Evolutionary conservation across 2,329 filamentous ascomycete genomes (phyloP).

Genomic region (Sporothrix variecibatus): DNA sequence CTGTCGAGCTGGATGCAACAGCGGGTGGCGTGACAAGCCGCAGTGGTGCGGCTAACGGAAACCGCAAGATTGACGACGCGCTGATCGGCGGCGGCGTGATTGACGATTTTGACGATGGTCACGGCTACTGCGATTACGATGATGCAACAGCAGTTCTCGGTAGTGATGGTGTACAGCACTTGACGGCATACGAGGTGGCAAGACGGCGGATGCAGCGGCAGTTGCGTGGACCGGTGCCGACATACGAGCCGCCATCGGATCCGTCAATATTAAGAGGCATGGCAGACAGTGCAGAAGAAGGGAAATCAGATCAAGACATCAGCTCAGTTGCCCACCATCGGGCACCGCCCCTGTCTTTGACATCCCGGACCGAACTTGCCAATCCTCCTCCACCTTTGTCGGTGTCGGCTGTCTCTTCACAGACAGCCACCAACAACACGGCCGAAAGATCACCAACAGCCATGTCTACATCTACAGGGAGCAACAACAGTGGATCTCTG

Average conservation of each 20-base stretch:
- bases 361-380: conserved; percentile 31
- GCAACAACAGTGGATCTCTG: conserved; percentile 38
- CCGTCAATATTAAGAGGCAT: conserved; percentile 28
- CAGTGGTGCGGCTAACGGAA: not conserved
- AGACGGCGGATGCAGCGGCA: conserved; percentile 54
- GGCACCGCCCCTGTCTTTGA: conserved; percentile 38
- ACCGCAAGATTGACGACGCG: conserved; percentile 12
- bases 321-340: conserved; percentile 23
- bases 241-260: conserved; percentile 48
- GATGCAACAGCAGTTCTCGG: conserved; percentile 44
- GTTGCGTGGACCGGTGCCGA: conserved; percentile 52
- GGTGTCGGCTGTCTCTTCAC: conserved; percentile 38
- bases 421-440: conserved; percentile 39
- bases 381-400: not conserved
- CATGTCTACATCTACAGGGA: not conserved
- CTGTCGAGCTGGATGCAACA: conserved; percentile 53
- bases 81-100: not conserved
- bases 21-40: conserved; percentile 20
- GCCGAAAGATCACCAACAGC: conserved; percentile 31
- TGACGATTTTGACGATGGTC: conserved; percentile 15
- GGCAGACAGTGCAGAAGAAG: not conserved
- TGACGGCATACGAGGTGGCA: conserved; percentile 54
- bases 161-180: conserved; percentile 42
- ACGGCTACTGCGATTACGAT: conserved; percentile 27
- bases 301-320: conserved; percentile 32